Conservation (phyloP, 2,329 filamentous ascomycete species). For the Ophiosphaerella narmari region DNA sequence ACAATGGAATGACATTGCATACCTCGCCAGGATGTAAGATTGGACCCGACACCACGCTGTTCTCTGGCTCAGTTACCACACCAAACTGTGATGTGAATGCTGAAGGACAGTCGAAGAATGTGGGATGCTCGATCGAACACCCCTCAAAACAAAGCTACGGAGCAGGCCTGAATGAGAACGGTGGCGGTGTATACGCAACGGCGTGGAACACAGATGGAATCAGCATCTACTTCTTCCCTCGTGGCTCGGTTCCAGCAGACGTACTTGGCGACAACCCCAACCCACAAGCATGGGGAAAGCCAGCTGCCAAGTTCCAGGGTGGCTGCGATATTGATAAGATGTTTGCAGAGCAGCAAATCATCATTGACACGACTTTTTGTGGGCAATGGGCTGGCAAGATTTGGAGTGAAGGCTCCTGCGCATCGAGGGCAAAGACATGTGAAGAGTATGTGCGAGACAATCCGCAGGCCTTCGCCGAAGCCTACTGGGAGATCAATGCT, state of each 20-base stretch:
- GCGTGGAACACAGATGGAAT: constrained; percentile 74
- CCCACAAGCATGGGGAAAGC: constrained; percentile 69
- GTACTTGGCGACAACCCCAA: constrained; percentile 64
- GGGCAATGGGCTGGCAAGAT: constrained; percentile 81
- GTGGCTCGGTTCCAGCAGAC: constrained; percentile 67
- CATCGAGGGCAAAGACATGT: constrained; percentile 67
- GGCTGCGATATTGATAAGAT: constrained; percentile 70
- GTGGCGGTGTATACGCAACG: constrained; percentile 54
- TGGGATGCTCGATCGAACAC: constrained; percentile 51
- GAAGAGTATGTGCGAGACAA: constrained; percentile 72
- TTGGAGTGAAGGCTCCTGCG: constrained; percentile 67
- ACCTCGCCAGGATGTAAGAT: constrained; percentile 52
- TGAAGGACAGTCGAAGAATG: constrained; percentile 45
- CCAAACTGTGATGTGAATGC: constrained; percentile 56
- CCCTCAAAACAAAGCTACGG: constrained; percentile 54
- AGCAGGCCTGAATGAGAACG: constrained; percentile 55
- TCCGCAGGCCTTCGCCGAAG: constrained; percentile 69
- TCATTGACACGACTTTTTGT: constrained; percentile 85
- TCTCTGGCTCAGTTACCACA: constrained; percentile 55
- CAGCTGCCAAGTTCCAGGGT: constrained; percentile 70
- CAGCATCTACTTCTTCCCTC: constrained; percentile 80
- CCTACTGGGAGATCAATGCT: constrained; percentile 72
- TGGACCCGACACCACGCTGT: constrained; percentile 44
- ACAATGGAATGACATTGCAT: constrained; percentile 55
- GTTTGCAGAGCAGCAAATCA: constrained; percentile 75